phyloP scores from a whole-genome alignment of 495 filamentous ascomycete genomes.

The Penicillium egyptiacum region DNA sequence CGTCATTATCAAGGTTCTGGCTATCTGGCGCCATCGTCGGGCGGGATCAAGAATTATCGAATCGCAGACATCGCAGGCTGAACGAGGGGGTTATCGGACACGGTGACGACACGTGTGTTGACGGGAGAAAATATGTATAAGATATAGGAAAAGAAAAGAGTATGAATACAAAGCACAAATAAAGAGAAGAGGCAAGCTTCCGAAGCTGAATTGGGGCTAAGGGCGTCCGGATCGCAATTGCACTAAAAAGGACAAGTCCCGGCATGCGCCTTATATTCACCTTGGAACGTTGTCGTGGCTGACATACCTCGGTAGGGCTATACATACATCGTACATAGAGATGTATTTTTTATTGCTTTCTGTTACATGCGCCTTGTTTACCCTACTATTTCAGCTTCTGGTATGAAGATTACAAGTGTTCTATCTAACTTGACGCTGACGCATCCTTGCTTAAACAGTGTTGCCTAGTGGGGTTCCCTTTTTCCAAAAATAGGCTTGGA shows the following conservation, averaged over 20 bases:
- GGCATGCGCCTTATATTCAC: conserved; percentile 6
- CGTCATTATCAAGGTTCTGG: conserved; percentile 48
- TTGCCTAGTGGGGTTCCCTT: conserved; percentile 24
- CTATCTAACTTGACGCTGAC: conserved; percentile 17
- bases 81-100: conserved; percentile 11
- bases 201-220: conserved; percentile 1
- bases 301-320: not conserved
- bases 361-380: not conserved
- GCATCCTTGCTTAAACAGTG: conserved; percentile 19
- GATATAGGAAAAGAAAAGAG: conserved; percentile 1
- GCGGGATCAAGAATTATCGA: conserved; percentile 40
- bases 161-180: not conserved
- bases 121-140: not conserved
- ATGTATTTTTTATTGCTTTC: too few relatives aligned
- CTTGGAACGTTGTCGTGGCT: not conserved
- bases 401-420: not conserved
- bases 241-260: conserved; percentile 5
- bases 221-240: conserved; percentile 10
- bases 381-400: not conserved
- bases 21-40: conserved; percentile 62
- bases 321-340: not conserved
- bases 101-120: conserved; percentile 17
- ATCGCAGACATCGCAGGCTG: conserved; percentile 46
- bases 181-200: not conserved
- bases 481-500: conserved; percentile 29